These are phyloP conservation scores for Solanum aculeatissimum DNA, from an alignment of 305 asterid species.

Conservation along the genomic window DNA sequence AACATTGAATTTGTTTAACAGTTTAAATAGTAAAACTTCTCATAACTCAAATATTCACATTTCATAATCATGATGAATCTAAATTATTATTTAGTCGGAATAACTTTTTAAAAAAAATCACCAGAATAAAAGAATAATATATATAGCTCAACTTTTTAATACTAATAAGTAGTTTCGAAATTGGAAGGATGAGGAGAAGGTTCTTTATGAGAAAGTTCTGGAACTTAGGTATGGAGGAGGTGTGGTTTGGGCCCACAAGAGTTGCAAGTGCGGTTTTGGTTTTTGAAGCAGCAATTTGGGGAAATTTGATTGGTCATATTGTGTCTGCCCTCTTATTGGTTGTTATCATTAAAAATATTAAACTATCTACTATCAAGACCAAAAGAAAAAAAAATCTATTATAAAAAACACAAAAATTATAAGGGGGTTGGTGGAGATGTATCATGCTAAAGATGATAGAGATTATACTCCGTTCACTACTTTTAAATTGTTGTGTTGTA, in stretches of 20 bases:
- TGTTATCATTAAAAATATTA: background rate
- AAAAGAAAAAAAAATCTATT: background rate
- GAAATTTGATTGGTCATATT: background rate
- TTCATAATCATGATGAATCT: too few species aligned
- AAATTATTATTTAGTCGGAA: too few species aligned
- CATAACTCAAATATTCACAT: too few species aligned
- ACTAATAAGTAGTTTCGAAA: background rate
- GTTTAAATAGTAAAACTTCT: too few species aligned
- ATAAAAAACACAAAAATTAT: background rate
- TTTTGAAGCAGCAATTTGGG: background rate
- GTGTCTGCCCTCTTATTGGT: background rate
- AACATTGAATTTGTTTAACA: too few species aligned
- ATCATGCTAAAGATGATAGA: background rate
- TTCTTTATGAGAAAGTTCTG: slow-evolving; percentile 12
- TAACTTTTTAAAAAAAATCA: too few species aligned
- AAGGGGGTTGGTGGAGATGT: background rate
- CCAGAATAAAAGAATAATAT: accelerated
- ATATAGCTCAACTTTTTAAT: background rate
- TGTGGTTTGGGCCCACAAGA: background rate
- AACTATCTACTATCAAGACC: background rate
- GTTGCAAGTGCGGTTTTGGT: background rate
- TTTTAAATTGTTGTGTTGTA: too few species aligned
- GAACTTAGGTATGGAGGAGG: slow-evolving; percentile 12
- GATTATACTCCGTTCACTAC: background rate
- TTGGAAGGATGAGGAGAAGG: background rate